Conservation (phyloP, 306 rosid species). For the Coriaria nepalensis region DNA sequence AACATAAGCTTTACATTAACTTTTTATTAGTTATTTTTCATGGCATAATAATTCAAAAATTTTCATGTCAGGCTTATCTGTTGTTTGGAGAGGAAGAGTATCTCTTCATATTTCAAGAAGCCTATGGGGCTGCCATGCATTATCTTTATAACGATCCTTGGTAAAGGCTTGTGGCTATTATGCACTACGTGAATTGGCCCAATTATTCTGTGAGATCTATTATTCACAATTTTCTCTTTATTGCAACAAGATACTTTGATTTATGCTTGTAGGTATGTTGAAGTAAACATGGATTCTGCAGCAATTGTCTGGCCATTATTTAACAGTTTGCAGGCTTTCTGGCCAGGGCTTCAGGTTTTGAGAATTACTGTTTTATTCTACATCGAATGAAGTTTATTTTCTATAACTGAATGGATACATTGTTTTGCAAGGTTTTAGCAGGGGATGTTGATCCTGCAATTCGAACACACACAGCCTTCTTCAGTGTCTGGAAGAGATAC, state of each 20-base stretch:
- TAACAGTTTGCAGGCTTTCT: slow-evolving; percentile 96
- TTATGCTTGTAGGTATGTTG: slow-evolving; percentile 65
- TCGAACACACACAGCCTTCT: slow-evolving; percentile 86
- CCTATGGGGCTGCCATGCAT: slow-evolving; percentile 91
- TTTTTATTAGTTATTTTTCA: not conserved
- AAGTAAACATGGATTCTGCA: slow-evolving; percentile 95
- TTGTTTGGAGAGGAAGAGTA: slow-evolving; percentile 95
- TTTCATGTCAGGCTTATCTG: slow-evolving; percentile 63
- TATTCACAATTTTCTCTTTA: slow-evolving; percentile 2
- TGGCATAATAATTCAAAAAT: not conserved
- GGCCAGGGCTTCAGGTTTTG: slow-evolving; percentile 99
- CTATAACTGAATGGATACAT: slow-evolving; percentile 9
- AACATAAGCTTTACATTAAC: not conserved
- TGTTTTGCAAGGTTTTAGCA: slow-evolving; percentile 73
- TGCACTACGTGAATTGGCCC: slow-evolving; percentile 17
- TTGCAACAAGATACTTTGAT: slow-evolving; percentile 10
- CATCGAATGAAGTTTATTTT: slow-evolving; percentile 8
- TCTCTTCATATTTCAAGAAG: slow-evolving; percentile 91
- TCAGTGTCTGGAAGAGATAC: slow-evolving; percentile 93
- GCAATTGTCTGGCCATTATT: slow-evolving; percentile 94
- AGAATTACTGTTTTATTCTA: slow-evolving; percentile 10
- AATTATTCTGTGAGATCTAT: slow-evolving; percentile 9
- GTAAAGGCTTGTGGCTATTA: slow-evolving; percentile 45
- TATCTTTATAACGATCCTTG: slow-evolving; percentile 89
- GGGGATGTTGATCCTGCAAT: slow-evolving; percentile 92